A percentile compares a stretch with the other conserved stretches of the same genome.
Evolutionary conservation across 2,329 filamentous ascomycete genomes (phyloP).

Genomic region (Fusarium burgessii): DNA sequence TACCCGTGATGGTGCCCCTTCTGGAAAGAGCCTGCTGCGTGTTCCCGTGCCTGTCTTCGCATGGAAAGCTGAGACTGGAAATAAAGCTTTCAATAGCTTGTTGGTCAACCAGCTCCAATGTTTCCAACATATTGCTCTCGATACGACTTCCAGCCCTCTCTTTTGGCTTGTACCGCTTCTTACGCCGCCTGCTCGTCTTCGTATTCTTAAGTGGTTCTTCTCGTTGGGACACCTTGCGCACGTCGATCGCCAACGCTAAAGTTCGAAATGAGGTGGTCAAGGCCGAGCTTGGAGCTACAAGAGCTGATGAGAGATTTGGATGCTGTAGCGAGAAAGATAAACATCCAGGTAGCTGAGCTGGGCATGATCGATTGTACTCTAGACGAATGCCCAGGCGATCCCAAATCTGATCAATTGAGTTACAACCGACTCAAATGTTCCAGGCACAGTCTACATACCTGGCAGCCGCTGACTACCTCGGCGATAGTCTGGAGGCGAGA

Average conservation of each 20-base stretch:
- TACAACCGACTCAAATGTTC: not conserved
- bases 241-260: slow-evolving; percentile 44
- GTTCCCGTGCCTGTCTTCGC: not conserved
- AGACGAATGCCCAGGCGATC: slow-evolving; percentile 48
- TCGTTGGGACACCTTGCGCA: slow-evolving; percentile 20
- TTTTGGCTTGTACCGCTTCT: slow-evolving; percentile 1
- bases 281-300: slow-evolving; percentile 47
- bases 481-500: slow-evolving; percentile 23
- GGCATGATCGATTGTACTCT: slow-evolving; percentile 23
- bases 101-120: slow-evolving; percentile 42
- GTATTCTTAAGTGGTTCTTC: not conserved
- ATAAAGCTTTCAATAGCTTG: slow-evolving; percentile 49
- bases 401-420: slow-evolving; percentile 48
- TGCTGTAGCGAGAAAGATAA: slow-evolving; percentile 54
- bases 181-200: slow-evolving; percentile 20
- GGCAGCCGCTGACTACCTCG: slow-evolving; percentile 39
- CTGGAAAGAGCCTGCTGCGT: not conserved
- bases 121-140: slow-evolving; percentile 22
- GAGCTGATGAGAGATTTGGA: slow-evolving; percentile 49
- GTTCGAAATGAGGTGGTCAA: slow-evolving; percentile 45
- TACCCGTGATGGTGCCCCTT: not conserved
- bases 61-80: slow-evolving; percentile 35
- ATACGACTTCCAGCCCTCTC: not conserved
- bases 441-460: slow-evolving; percentile 39
- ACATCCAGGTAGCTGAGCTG: slow-evolving; percentile 25